Conservation (phyloP, 345 rosid genomes). For the Eucalyptus erythrocorys region DNA sequence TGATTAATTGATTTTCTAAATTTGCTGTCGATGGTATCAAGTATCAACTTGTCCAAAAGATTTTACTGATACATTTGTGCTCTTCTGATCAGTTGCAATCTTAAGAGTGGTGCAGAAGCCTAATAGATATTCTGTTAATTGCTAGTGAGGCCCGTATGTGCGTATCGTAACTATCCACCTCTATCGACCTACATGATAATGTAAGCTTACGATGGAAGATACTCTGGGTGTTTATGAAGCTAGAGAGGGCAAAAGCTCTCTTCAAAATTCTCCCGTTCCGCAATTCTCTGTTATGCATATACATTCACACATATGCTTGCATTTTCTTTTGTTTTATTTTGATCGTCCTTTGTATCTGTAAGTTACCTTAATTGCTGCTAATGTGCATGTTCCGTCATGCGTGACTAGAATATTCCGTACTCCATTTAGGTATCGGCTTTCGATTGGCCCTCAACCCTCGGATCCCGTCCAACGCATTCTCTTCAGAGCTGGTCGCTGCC, state of each 20-base stretch:
- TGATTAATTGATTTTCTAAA: not conserved
- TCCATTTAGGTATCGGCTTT: conserved; percentile 65
- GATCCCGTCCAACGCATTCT: conserved; percentile 72
- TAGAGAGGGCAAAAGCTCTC: not conserved
- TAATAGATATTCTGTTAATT: not conserved
- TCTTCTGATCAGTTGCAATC: not conserved
- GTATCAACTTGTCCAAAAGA: not conserved
- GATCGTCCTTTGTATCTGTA: not conserved
- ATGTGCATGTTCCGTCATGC: not conserved
- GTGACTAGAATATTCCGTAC: no score
- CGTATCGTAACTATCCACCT: not conserved
- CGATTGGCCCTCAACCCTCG: conserved; percentile 88
- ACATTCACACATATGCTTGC: not conserved
- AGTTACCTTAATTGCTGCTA: not conserved
- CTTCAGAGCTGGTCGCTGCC: conserved; percentile 86
- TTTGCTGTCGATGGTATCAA: not conserved
- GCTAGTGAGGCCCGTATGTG: not conserved
- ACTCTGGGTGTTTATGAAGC: not conserved
- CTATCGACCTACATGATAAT: not conserved
- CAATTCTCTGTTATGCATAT: not conserved
- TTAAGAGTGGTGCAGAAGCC: not conserved
- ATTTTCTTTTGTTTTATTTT: not conserved
- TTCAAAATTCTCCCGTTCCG: not conserved
- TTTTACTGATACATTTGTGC: not conserved
- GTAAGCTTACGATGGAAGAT: no score